phyloP scores from a whole-genome alignment of 805 yeast species.

The Vanderwaltozyma tropicalis region DNA sequence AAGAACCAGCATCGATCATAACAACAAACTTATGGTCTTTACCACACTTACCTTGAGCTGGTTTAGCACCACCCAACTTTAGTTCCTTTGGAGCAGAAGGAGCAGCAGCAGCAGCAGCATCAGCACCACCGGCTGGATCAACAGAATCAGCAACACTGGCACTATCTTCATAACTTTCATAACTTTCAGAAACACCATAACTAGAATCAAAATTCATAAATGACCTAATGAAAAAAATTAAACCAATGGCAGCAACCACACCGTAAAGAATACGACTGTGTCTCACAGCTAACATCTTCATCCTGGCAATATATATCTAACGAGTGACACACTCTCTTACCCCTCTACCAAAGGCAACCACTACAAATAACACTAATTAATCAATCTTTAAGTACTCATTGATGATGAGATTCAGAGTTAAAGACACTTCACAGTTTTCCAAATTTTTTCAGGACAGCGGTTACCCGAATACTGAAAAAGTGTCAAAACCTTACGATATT shows the following conservation, averaged over 20 bases:
- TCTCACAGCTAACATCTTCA: not conserved
- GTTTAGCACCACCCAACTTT: not conserved
- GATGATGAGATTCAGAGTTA: too few relatives aligned
- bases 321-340: too few relatives aligned
- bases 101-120: not conserved
- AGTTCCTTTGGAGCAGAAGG: not conserved
- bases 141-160: not conserved
- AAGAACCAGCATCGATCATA: constrained; percentile 97
- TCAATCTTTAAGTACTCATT: too few relatives aligned
- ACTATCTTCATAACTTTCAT: not conserved
- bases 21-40: constrained; percentile 61
- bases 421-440: too few relatives aligned
- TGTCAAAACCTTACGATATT: too few relatives aligned
- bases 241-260: not conserved
- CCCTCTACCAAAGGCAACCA: too few relatives aligned
- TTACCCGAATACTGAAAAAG: too few relatives aligned
- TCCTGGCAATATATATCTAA: too few relatives aligned
- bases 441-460: too few relatives aligned
- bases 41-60: constrained; percentile 20
- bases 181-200: not conserved
- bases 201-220: not conserved
- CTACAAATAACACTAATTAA: too few relatives aligned
- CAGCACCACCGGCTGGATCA: not conserved
- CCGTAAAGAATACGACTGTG: not conserved
- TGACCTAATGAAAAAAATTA: not conserved